Evolutionary conservation across 1,284 basidiomycete species (phyloP), one percentile per base, ranked within the genome.

Genomic region (Entoloma clypeatum): DNA sequence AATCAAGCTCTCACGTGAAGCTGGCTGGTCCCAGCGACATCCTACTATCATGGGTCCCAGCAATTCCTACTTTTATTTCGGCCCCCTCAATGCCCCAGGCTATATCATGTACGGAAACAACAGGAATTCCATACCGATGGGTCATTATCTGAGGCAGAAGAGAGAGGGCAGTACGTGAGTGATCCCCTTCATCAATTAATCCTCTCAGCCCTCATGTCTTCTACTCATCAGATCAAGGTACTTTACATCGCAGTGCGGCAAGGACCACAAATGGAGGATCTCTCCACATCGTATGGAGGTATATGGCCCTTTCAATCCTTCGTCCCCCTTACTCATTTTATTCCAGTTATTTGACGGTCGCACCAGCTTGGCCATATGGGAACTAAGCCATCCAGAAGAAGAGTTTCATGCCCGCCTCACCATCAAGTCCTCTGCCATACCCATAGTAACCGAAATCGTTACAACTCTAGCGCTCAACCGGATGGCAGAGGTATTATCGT

Each of bases 211-310:
- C n/a, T n/a, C n/a, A n/a, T n/a, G n/a, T n/a, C n/a, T n/a, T n/a
- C n/a, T n/a, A n/a, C n/a, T n/a, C n/a, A n/a, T n/a, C n/a, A 86
- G 83, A 33, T 83, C 81, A 21, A 72, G 81, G 39, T 85, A 85
- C 61, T 87, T 86, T 57, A 73, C 70, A 36, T 74, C 79, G 14
- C 81, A 79, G 50, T 77, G 71, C 51, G 78, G 79, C 26, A 75
- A 67, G 47, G 74, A 80, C 39, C 77, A 76, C 60, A 87, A 86
- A 60, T 87, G 84, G 84, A 77, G 74, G 57, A 67, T 81, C 36
- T 57, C 64, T 19, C 61, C 72, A 11, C 63, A 72, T 41, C 70
- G 74, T 43, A 77, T 85, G 71, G 84, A 87, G 77, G 84, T 85
- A 48, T 32, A 69, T 58, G 23, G 19, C 36, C 30, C 32, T 32